phyloP scores from a whole-genome alignment of 2,329 filamentous ascomycete species.

The Ambrosiella cleistominuta region DNA sequence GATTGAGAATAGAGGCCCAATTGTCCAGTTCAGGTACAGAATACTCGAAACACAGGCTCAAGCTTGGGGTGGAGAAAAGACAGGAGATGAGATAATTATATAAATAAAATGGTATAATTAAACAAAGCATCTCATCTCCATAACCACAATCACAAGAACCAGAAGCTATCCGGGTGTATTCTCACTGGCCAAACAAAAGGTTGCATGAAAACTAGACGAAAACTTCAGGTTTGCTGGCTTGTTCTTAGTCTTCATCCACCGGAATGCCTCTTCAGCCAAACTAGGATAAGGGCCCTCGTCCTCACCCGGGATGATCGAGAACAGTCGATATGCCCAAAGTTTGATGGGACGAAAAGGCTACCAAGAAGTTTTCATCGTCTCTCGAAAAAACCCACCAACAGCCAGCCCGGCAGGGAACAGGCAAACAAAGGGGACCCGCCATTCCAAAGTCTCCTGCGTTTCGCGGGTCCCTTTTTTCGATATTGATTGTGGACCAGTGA shows the following conservation, averaged over 20 bases:
- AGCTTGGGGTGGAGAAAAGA: not conserved
- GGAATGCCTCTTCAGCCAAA: not conserved
- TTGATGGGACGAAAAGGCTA: not conserved
- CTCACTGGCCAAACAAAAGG: too few relatives aligned
- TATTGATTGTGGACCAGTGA: not conserved
- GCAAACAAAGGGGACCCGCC: not conserved
- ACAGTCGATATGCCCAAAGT: not conserved
- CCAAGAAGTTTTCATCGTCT: not conserved
- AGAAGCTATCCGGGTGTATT: too few relatives aligned
- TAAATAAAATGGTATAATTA: not conserved
- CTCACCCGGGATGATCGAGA: not conserved
- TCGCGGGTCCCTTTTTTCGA: not conserved
- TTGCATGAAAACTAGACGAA: too few relatives aligned
- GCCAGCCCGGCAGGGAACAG: too few relatives aligned
- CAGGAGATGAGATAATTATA: not conserved
- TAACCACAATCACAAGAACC: too few relatives aligned
- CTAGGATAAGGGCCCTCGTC: not conserved
- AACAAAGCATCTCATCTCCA: too few relatives aligned
- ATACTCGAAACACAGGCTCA: not conserved
- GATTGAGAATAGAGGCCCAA: not conserved
- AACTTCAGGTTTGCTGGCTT: not conserved
- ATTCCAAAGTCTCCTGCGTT: not conserved
- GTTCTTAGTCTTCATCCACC: not conserved
- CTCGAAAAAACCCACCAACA: not conserved
- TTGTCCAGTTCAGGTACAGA: not conserved